phyloP scores from a whole-genome alignment of 768 basidiomycete species.

The Suillus tomentosus region DNA sequence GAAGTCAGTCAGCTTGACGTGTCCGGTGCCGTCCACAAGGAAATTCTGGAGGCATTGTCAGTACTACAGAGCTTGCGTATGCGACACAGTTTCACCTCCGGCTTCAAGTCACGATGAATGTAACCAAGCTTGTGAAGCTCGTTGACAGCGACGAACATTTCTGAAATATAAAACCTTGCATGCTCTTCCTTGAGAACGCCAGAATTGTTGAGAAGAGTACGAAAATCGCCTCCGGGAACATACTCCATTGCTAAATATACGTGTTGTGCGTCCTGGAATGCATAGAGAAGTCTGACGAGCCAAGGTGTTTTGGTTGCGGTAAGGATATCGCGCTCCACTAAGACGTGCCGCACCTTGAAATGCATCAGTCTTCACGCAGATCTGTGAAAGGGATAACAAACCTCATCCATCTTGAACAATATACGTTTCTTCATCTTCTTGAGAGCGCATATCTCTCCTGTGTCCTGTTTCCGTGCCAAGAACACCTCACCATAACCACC shows the following conservation, averaged over 20 bases:
- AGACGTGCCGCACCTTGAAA: constrained; percentile 87
- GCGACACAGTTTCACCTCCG: constrained; percentile 65
- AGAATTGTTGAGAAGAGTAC: constrained; percentile 95
- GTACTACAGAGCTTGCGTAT: background rate
- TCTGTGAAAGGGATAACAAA: constrained; percentile 30
- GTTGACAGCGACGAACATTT: constrained; percentile 95
- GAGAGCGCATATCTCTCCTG: constrained; percentile 93
- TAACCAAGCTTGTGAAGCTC: constrained; percentile 98
- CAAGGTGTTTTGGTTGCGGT: constrained; percentile 97
- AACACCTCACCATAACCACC: constrained; percentile 99
- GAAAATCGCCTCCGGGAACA: constrained; percentile 97
- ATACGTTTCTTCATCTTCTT: constrained; percentile 98
- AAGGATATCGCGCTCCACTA: constrained; percentile 96
- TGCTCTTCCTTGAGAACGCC: constrained; percentile 98
- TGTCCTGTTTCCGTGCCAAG: constrained; percentile 91
- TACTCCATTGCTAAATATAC: constrained; percentile 99
- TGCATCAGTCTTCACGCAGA: constrained; percentile 6
- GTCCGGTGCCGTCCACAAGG: constrained; percentile 91
- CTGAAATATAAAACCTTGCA: constrained; percentile 93
- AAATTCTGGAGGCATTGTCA: constrained; percentile 68
- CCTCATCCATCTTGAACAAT: constrained; percentile 98
- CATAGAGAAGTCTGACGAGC: constrained; percentile 93
- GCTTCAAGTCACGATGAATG: constrained; percentile 97
- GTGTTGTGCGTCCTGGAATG: constrained; percentile 89
- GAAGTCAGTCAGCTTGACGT: constrained; percentile 98